These are phyloP conservation scores for Phycomyces nitens DNA, from an alignment of 192 early-diverging fungal genomes.

Conservation along the genomic window DNA sequence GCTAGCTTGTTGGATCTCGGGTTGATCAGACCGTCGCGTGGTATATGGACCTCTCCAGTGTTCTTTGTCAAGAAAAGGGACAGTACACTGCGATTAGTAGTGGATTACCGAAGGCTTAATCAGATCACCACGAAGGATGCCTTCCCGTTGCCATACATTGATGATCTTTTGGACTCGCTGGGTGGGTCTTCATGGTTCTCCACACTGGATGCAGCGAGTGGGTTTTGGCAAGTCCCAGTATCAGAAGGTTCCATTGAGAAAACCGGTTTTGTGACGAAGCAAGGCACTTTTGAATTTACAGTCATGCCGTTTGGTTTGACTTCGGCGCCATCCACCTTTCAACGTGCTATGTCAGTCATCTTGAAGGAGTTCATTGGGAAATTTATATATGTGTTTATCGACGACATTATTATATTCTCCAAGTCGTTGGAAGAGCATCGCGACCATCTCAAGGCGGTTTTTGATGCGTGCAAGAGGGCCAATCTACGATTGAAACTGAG, in stretches of 20 bases:
- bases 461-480: constrained; percentile 12
- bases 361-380: constrained; percentile 30
- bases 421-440: constrained; percentile 28
- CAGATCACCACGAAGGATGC: constrained; percentile 33
- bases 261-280: constrained; percentile 36
- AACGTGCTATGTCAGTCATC: constrained; percentile 42
- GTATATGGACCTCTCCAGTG: constrained; percentile 32
- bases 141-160: constrained; percentile 37
- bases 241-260: not conserved
- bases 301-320: constrained; percentile 64
- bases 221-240: constrained; percentile 20
- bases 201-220: constrained; percentile 3
- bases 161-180: constrained; percentile 27
- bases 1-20: constrained; percentile 23
- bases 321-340: constrained; percentile 58
- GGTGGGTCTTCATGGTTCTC: constrained; percentile 33
- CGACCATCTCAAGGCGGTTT: constrained; percentile 19
- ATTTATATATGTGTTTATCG: constrained; percentile 32
- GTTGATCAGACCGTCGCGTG: constrained; percentile 20
- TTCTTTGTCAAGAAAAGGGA: constrained; percentile 42
- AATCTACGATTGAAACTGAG: constrained; percentile 14
- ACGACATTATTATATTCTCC: constrained; percentile 41
- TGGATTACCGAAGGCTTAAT: constrained; percentile 45
- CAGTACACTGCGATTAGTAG: constrained; percentile 28
- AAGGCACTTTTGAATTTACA: constrained; percentile 45